Evolutionary conservation across 768 basidiomycete genomes (phyloP), one percentile per base, ranked within the genome.

Genomic region (Saitozyma sp.): DNA sequence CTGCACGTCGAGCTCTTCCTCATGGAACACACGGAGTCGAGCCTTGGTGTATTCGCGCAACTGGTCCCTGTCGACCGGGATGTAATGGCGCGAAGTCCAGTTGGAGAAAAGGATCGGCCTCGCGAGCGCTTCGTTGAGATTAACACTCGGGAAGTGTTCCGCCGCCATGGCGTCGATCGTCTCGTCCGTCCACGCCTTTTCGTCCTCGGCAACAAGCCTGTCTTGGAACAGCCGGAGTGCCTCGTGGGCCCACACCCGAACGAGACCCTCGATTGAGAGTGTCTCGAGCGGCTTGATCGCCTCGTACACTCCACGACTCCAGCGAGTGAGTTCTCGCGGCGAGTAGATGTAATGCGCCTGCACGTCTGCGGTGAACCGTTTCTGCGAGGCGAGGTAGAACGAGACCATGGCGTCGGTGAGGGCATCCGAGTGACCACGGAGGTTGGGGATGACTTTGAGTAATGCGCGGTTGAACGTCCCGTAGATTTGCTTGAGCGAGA

Each of bases 311-410:
- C 96, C 96, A 65, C 96, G 86, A 42, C 91, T 86, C 96, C 96
- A 99, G 56, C 96, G 86, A 1, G 96, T 98, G 38, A 99, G 87
- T 78, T 99, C 96, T 84, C 96, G 91, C 71, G 96, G 96, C 83
- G 89, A 91, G 85, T 99, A 99, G 49, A 99, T 90, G 78, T 99
- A 99, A 78, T 99, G 96, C 0, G 95, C 96, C 80, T 99, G 96
- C n/a, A 88, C 81, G 75, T 98, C 95, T 19, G 94, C 89, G 0
- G 96, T 98, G 82, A 99, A 99, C 17, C 86, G 88, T 67, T 88
- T 88, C 80, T 97, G 94, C 16, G 95, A 98, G 0, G 89, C 89
- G 43, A 93, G 85, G 79, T 96, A 99, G 81, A 99, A 92, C 7
- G 85, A 82, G 60, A 99, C 95, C 96, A 98, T 98, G 4, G 96